Base-by-base conservation (phyloP, 352 stramenopile species). In the Peronosclerospora sorghi region DNA sequence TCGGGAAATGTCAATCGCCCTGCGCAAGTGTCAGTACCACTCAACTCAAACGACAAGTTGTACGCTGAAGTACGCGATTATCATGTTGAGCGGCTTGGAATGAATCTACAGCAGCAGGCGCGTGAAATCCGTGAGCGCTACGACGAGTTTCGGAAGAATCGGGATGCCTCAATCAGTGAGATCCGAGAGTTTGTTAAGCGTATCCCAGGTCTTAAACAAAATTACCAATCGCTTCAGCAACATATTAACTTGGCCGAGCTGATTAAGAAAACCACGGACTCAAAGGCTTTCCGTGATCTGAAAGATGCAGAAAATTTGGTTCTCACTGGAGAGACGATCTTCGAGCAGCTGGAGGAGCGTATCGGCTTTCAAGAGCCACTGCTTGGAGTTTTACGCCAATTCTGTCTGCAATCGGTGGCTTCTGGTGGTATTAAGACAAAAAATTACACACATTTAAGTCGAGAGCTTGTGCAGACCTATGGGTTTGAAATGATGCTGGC, bases 101-200 rank as follows among this genome's bases (percentile, higher is more conserved):
- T 92, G 57, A 96, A 97, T 59, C 61, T 98, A 28, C 90, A 98
- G 73, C 91, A 96, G 48, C 86, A 97, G 56, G 95, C 94, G 15
- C 93, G 89, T 45, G 83, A 96, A 29, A 90, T 98, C 35, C 79
- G 87, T 23, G 85, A 97, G 48, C 84, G 80, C 7, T 95, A 97
- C 65, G 86, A 95, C 28, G 78, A 96, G 53, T 97, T 97, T 68
- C 93, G 87, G 0, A 95, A 94, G 47, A 95, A 96, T 51, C 94
- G 88, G 12, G 94, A 98, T 45, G 94, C 94, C 32, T 97, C 94
- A 40, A 94, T 98, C 55, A 93, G 80, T 9, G 93, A 98, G 68
- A 98, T 98, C 43, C 94, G 97, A 52, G 92, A 97, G 56, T 98
- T 98, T 51, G 94, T 98, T 36, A 98, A 98, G 71, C 87, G 95